Evolutionary conservation across 805 yeast genomes (phyloP).

Genomic region (Candida succiphila): DNA sequence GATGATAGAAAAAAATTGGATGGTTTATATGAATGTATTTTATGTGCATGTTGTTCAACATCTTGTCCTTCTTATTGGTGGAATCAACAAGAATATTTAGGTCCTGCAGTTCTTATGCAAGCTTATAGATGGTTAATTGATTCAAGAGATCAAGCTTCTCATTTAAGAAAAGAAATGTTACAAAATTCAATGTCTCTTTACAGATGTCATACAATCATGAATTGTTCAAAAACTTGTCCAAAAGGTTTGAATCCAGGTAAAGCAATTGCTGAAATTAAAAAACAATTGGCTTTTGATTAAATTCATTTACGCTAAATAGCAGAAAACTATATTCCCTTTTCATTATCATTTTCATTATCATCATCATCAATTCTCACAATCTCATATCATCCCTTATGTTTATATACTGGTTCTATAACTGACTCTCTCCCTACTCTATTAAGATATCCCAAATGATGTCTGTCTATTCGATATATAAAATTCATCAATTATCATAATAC

Average conservation of each 20-base stretch:
- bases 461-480: too few species aligned
- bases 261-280: constrained; percentile 96
- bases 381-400: too few species aligned
- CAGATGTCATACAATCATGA: constrained; percentile 99
- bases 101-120: constrained; percentile 98
- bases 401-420: too few species aligned
- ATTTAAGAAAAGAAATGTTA: constrained; percentile 73
- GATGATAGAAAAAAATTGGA: constrained; percentile 94
- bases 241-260: constrained; percentile 95
- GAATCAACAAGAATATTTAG: constrained; percentile 97
- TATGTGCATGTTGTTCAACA: constrained; percentile 98
- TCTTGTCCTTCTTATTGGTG: constrained; percentile 99
- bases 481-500: too few species aligned
- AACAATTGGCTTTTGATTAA: constrained; percentile 75
- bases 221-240: constrained; percentile 98
- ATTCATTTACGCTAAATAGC: neutral
- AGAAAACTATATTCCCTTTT: neutral
- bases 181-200: constrained; percentile 96
- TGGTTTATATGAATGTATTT: constrained; percentile 93
- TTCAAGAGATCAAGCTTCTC: constrained; percentile 88
- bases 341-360: neutral
- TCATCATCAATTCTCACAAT: neutral
- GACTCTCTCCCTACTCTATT: too few species aligned
- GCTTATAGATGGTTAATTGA: constrained; percentile 98
- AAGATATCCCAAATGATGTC: too few species aligned